Conservation (phyloP, 306 rosid genomes). For the Hippophae tibetana region DNA sequence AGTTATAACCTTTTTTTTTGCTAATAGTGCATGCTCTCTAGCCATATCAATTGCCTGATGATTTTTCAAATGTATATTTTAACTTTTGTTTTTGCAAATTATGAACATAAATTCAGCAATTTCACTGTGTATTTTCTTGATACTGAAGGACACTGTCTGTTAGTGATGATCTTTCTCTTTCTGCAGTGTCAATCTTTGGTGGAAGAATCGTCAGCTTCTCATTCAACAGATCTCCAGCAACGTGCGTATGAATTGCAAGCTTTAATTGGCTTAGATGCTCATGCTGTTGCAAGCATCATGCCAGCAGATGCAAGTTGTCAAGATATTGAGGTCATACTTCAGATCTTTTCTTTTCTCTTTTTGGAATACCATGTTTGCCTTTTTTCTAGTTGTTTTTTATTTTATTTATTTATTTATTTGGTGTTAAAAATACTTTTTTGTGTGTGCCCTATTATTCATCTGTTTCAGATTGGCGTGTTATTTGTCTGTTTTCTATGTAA, state of each 20-base stretch:
- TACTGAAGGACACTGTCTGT: constrained; percentile 2
- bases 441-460: too few species aligned
- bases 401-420: constrained; percentile 1
- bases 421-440: too few species aligned
- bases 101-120: neutral
- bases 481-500: too few species aligned
- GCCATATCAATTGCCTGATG: constrained; percentile 50
- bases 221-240: constrained; percentile 88
- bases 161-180: constrained; percentile 5
- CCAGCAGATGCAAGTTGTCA: constrained; percentile 75
- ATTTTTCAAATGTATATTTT: neutral
- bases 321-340: constrained; percentile 58
- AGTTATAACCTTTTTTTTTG: constrained; percentile 4
- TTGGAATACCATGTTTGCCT: neutral
- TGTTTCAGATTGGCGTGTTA: too few species aligned
- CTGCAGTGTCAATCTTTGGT: constrained; percentile 64
- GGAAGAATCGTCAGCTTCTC: constrained; percentile 75
- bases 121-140: constrained; percentile 17
- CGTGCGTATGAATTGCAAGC: constrained; percentile 90
- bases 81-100: neutral
- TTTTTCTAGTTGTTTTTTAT: neutral
- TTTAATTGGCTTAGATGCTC: constrained; percentile 43
- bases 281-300: constrained; percentile 44
- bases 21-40: constrained; percentile 71
- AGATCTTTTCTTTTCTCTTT: constrained; percentile 2